Conservation (phyloP, 306 rosid species). For the Pachyrhizus erosus region DNA sequence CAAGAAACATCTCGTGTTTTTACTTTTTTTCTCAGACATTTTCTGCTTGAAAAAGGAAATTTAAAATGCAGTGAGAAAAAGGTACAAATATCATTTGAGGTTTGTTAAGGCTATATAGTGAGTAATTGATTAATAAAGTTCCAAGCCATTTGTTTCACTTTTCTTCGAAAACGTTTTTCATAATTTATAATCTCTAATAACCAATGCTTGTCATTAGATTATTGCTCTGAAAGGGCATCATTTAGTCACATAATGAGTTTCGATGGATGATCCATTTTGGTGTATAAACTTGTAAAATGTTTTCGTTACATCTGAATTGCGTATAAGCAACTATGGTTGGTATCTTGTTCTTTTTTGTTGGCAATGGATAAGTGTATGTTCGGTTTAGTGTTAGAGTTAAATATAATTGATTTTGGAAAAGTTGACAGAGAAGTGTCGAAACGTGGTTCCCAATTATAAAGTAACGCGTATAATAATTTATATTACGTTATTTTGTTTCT, state of each 20-base stretch:
- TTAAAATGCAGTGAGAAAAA: conserved; percentile 17
- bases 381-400: not conserved
- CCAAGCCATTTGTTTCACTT: not conserved
- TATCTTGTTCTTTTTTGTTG: not conserved
- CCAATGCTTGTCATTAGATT: not conserved
- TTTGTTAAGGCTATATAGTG: conserved; percentile 33
- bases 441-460: no score
- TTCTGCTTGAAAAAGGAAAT: conserved; percentile 34
- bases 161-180: not conserved
- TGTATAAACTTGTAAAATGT: not conserved
- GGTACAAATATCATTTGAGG: not conserved
- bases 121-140: conserved; percentile 31
- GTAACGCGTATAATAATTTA: no score
- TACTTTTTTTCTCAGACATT: conserved; percentile 10
- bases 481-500: no score
- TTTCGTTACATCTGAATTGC: not conserved
- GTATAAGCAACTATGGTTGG: not conserved
- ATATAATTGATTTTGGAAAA: not conserved
- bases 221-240: not conserved
- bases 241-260: not conserved
- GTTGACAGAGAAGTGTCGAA: not conserved
- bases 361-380: not conserved
- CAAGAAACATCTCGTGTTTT: conserved; percentile 3
- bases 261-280: not conserved
- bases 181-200: not conserved